These are phyloP conservation scores for Alternaria incomplexa DNA, from an alignment of 2,329 filamentous ascomycete species.

Conservation along the genomic window DNA sequence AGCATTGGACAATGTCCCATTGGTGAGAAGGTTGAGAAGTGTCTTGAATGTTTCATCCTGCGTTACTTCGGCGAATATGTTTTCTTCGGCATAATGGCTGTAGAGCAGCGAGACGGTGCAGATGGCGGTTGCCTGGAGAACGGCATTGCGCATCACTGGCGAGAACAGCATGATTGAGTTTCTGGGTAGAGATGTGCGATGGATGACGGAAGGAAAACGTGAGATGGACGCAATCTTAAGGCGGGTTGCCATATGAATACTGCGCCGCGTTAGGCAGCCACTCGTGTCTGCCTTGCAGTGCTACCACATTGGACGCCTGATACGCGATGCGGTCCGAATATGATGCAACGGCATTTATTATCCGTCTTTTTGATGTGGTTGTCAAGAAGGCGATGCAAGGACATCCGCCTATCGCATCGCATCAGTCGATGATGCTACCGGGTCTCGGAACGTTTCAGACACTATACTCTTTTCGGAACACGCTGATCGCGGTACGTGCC, in stretches of 20 bases:
- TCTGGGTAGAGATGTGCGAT: neutral
- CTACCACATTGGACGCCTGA: neutral
- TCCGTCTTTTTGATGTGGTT: neutral
- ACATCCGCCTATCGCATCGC: neutral
- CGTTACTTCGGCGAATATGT: conserved; percentile 6
- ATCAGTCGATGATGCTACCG: neutral
- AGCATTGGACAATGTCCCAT: neutral
- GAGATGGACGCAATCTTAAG: neutral
- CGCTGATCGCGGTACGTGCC: neutral
- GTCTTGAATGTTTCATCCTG: conserved; percentile 7
- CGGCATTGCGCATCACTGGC: conserved; percentile 16
- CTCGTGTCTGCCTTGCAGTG: neutral
- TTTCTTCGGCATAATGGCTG: conserved; percentile 5
- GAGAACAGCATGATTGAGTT: conserved; percentile 6
- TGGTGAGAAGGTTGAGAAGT: neutral
- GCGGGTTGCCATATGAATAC: neutral
- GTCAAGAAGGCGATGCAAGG: neutral
- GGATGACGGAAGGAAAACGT: neutral
- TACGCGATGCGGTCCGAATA: neutral
- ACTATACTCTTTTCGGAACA: neutral
- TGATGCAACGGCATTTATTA: neutral
- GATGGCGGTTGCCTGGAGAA: conserved; percentile 19
- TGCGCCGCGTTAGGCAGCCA: neutral
- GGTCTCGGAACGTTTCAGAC: neutral
- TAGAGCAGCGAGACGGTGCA: conserved; percentile 2